A percentile compares a stretch with the other conserved stretches of the same genome.
These are phyloP conservation scores for Prunus davidiana DNA, from an alignment of 306 rosid species.

Conservation along the genomic window DNA sequence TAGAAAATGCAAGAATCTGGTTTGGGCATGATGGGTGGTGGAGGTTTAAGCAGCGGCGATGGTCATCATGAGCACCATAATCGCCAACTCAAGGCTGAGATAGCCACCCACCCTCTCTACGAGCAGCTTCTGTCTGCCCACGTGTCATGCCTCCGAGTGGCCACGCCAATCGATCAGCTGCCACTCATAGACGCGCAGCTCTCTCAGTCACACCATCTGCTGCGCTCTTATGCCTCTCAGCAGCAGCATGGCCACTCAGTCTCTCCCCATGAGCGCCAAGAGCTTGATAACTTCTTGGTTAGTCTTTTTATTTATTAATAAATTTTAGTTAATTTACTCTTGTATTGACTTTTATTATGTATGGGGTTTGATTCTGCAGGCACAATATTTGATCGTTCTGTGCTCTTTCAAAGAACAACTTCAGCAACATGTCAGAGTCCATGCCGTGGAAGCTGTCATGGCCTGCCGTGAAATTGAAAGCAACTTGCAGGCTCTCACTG, in stretches of 20 bases:
- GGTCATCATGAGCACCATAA: slow-evolving; percentile 33
- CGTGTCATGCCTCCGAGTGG: slow-evolving; percentile 85
- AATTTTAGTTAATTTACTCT: background rate
- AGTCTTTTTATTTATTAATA: background rate
- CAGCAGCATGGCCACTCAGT: slow-evolving; percentile 57
- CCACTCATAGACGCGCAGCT: slow-evolving; percentile 91
- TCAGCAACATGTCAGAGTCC: slow-evolving; percentile 94
- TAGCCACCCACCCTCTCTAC: slow-evolving; percentile 75
- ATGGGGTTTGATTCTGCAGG: slow-evolving; percentile 35
- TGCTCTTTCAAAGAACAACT: slow-evolving; percentile 93
- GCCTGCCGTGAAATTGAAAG: slow-evolving; percentile 99
- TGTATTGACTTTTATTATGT: background rate
- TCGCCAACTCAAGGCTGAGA: slow-evolving; percentile 67
- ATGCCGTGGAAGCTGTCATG: slow-evolving; percentile 98
- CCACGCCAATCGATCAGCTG: slow-evolving; percentile 93
- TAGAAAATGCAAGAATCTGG: slow-evolving; percentile 65
- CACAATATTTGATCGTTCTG: slow-evolving; percentile 76
- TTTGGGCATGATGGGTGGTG: slow-evolving; percentile 66
- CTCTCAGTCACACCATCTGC: slow-evolving; percentile 74
- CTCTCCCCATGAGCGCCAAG: slow-evolving; percentile 82
- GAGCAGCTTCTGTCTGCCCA: slow-evolving; percentile 88
- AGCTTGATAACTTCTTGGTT: slow-evolving; percentile 74
- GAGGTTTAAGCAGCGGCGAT: slow-evolving; percentile 27
- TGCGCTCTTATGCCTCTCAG: slow-evolving; percentile 64
- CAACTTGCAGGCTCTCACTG: slow-evolving; percentile 89